Base-by-base conservation (phyloP, 2,329 filamentous ascomycete species). In the Cladophialophora exuberans region DNA sequence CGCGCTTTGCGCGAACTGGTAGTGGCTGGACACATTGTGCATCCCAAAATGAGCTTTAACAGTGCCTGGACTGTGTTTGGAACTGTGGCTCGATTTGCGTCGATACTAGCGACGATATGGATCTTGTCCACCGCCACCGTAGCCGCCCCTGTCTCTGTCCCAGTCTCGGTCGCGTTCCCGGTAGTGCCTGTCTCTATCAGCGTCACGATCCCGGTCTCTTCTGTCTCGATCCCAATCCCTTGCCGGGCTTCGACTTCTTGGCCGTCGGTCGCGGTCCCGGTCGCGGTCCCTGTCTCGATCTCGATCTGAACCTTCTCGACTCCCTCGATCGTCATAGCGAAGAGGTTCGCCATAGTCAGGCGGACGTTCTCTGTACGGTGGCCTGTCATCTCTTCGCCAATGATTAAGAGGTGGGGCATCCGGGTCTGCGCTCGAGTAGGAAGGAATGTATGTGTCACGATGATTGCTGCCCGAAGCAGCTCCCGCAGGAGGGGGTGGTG, bases 371-470 rank as follows among this genome's bases (percentile, higher is more conserved):
- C 56, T 36, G 26, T 59, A 57, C 11, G 43, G 43, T 3, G 44
- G 56, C 10, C 51, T 52, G 18, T 63, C 55, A 31, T 54, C 54
- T 41, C 52, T 47, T 33, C 51, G 49, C 33, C 55, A 41, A 11
- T 44, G 33, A 44, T 57, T 56, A 4, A 30, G 18, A 6, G 30
- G 47, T 9, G 43, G 49, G 3, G 45, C 41, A 5, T 60, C 33
- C 2, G 61, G 60, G 49, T 65, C 60, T n/a, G 62, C 60, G 35
- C 35, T 48, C 10, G 64, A 65, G 41, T 66, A 66, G n/a, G 56
- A 33, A 13, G 64, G 63, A n/a, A 63, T 60, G 47, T 65, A 66
- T 18, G 62, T 65, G 39, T 66, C 64, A 23, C 58, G 58, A 25
- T 62, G 45, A n/a, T 45, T 35, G 38, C 54, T 42, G 35, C 17